A percentile compares a stretch with the other conserved stretches of the same genome.
These are phyloP conservation scores for Glycine tomentella DNA, from an alignment of 306 rosid genomes.

Conservation along the genomic window DNA sequence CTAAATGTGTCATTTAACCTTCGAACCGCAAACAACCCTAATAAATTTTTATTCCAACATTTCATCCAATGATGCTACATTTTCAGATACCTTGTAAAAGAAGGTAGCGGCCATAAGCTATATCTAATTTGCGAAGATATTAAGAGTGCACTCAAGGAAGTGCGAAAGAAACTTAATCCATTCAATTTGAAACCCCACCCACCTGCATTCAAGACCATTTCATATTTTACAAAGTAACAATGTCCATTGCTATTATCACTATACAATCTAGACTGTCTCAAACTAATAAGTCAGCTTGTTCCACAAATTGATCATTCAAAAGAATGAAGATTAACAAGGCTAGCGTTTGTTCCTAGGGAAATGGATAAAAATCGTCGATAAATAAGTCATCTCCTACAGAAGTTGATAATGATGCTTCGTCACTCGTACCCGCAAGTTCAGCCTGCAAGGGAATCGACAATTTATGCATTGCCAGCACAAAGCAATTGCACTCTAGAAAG, in stretches of 20 bases:
- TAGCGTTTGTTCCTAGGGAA: conserved; percentile 46
- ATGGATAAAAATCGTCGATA: conserved; percentile 59
- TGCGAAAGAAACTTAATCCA: background rate
- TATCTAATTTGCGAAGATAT: too few species aligned
- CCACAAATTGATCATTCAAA: conserved; percentile 34
- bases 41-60: too few species aligned
- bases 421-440: conserved; percentile 61
- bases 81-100: too few species aligned
- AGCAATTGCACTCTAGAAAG: conserved; percentile 8
- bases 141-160: too few species aligned
- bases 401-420: conserved; percentile 50
- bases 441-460: conserved; percentile 63
- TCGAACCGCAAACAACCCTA: too few species aligned
- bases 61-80: too few species aligned
- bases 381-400: conserved; percentile 45
- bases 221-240: conserved; percentile 36
- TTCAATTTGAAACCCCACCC: conserved; percentile 32
- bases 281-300: conserved; percentile 37
- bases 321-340: conserved; percentile 24
- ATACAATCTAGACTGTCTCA: conserved; percentile 28
- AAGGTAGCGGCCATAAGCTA: too few species aligned
- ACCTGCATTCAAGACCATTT: conserved; percentile 24
- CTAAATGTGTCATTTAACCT: too few species aligned
- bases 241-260: conserved; percentile 29
- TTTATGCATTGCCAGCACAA: background rate